Percentiles rank a stretch among this genome's conserved stretches.
Conservation (phyloP, 257 asterid species). For the Dorcoceras hygrometricum region DNA sequence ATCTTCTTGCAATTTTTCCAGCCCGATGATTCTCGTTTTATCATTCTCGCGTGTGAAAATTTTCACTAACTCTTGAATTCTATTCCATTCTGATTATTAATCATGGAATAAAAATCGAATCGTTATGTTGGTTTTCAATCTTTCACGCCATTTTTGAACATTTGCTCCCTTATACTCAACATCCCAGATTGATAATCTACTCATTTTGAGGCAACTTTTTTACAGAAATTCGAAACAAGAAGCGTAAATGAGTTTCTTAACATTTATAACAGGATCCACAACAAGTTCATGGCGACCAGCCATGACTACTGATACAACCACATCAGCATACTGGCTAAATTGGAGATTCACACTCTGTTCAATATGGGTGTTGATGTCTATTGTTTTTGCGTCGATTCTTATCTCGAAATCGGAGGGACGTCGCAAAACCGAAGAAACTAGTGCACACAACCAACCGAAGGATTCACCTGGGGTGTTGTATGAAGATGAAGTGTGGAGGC, state of each 20-base stretch:
- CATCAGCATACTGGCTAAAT: constrained; percentile 76
- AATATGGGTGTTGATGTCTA: constrained; percentile 56
- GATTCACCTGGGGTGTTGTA: constrained; percentile 54
- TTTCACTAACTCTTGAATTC: neutral
- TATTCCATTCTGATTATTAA: neutral
- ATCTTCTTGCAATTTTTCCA: neutral
- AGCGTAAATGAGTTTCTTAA: constrained; percentile 58
- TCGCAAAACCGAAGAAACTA: constrained; percentile 25
- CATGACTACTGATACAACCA: constrained; percentile 66
- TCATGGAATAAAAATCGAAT: neutral
- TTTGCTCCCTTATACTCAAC: neutral
- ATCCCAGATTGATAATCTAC: neutral
- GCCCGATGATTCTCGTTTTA: neutral
- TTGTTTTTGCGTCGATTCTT: constrained; percentile 67
- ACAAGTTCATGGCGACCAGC: constrained; percentile 82
- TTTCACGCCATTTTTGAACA: constrained; percentile 7
- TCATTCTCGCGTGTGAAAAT: neutral
- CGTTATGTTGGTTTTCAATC: constrained; percentile 24
- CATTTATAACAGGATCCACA: constrained; percentile 77
- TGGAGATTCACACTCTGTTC: constrained; percentile 82
- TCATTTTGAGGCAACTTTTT: neutral
- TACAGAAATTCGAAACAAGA: neutral
- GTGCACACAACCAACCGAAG: constrained; percentile 24
- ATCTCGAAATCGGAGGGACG: constrained; percentile 66
- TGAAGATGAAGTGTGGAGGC: constrained; percentile 87